Evolutionary conservation across 2,329 filamentous ascomycete species (phyloP).

Genomic region (Aspergillus fijiensis): DNA sequence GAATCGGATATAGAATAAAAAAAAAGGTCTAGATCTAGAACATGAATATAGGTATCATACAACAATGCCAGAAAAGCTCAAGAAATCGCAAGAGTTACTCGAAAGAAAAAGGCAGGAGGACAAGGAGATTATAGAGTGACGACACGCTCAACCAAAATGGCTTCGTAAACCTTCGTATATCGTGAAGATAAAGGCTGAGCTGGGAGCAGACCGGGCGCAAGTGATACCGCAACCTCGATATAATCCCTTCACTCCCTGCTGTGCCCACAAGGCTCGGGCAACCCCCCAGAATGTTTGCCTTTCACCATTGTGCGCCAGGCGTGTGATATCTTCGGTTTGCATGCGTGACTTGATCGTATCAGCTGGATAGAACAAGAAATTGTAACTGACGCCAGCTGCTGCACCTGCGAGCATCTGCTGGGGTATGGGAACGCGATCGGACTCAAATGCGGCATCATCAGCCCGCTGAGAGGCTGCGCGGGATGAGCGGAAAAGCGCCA

Average conservation of each 20-base stretch:
- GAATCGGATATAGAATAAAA: not conserved
- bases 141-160: conserved; percentile 50
- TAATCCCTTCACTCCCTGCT: conserved; percentile 78
- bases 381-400: conserved; percentile 87
- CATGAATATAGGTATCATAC: conserved; percentile 20
- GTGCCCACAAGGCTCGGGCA: conserved; percentile 70
- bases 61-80: not conserved
- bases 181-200: conserved; percentile 97
- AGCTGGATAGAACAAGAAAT: conserved; percentile 95
- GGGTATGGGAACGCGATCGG: conserved; percentile 65
- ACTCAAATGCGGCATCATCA: conserved; percentile 7
- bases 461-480: conserved; percentile 31
- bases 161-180: conserved; percentile 85
- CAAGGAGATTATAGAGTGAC: conserved; percentile 1
- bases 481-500: conserved; percentile 64
- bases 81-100: not conserved
- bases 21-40: conserved; percentile 15
- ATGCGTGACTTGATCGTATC: conserved; percentile 97
- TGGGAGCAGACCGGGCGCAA: conserved; percentile 80
- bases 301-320: conserved; percentile 43
- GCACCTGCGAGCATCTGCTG: conserved; percentile 88
- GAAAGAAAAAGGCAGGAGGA: conserved; percentile 1
- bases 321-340: conserved; percentile 74
- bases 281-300: conserved; percentile 72
- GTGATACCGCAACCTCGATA: conserved; percentile 97